Percentiles rank a stretch among this genome's conserved stretches.
These are phyloP conservation scores for Heimioporus sp. DNA, from an alignment of 768 basidiomycete genomes.

Conservation along the genomic window DNA sequence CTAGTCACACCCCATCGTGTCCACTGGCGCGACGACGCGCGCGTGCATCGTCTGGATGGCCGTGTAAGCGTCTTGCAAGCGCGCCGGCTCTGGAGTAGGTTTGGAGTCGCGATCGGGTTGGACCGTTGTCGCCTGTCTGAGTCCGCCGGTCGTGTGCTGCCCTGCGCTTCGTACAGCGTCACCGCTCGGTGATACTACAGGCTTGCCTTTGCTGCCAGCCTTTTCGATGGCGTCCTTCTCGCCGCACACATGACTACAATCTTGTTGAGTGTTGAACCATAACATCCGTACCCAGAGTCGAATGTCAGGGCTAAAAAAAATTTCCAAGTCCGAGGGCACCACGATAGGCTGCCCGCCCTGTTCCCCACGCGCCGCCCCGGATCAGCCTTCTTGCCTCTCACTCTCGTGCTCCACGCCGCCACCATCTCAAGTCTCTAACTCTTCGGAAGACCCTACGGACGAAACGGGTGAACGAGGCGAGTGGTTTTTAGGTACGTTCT, in stretches of 20 bases:
- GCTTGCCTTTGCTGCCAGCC: conserved; percentile 40
- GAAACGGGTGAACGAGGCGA: too few relatives aligned
- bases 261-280: too few relatives aligned
- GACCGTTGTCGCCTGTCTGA: not conserved
- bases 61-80: conserved; percentile 58
- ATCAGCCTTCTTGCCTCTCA: too few relatives aligned
- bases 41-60: conserved; percentile 76
- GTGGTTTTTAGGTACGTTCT: too few relatives aligned
- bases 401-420: too few relatives aligned
- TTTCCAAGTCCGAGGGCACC: too few relatives aligned
- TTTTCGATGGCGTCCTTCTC: conserved; percentile 26
- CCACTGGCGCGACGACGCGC: conserved; percentile 77
- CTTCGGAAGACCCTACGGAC: too few relatives aligned
- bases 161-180: conserved; percentile 39
- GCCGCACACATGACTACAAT: conserved; percentile 17
- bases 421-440: too few relatives aligned
- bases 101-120: not conserved
- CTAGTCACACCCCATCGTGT: conserved; percentile 86
- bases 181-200: conserved; percentile 45
- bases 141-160: conserved; percentile 26
- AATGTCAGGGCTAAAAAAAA: too few relatives aligned
- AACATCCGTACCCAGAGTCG: too few relatives aligned
- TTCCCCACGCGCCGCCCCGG: too few relatives aligned
- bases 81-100: conserved; percentile 55
- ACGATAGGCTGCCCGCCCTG: too few relatives aligned